phyloP scores from a whole-genome alignment of 1,284 basidiomycete genomes.

The Takashimella koratensis region DNA sequence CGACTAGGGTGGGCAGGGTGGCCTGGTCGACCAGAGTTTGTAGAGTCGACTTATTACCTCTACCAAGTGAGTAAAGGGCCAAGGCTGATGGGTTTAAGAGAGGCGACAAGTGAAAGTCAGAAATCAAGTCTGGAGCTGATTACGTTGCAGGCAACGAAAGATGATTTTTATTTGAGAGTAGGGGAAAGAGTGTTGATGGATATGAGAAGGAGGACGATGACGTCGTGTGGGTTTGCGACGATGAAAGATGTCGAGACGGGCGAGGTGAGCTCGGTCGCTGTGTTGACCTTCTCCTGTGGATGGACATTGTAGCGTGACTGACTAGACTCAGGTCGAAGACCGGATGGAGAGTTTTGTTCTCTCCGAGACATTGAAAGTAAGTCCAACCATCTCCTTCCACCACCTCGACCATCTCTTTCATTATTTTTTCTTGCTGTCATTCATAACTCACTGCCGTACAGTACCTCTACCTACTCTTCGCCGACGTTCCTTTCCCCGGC shows the following conservation, averaged over 20 bases:
- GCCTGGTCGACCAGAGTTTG: slow-evolving; percentile 80
- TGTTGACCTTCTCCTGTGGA: not conserved
- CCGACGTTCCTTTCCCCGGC: slow-evolving; percentile 57
- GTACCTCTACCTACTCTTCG: slow-evolving; percentile 89
- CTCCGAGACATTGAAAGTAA: slow-evolving; percentile 82
- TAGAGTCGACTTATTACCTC: slow-evolving; percentile 91
- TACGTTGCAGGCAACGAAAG: slow-evolving; percentile 83
- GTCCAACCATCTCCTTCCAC: no score
- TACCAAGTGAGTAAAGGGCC: slow-evolving; percentile 77
- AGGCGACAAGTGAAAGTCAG: no score
- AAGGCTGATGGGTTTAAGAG: no score
- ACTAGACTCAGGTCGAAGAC: slow-evolving; percentile 68
- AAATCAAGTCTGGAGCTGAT: no score
- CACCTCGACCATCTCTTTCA: not conserved
- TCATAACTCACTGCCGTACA: slow-evolving; percentile 37
- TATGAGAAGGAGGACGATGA: slow-evolving; percentile 66
- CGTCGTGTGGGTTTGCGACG: slow-evolving; percentile 77
- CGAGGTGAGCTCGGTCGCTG: slow-evolving; percentile 43
- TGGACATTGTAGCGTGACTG: not conserved
- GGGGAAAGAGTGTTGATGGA: slow-evolving; percentile 79
- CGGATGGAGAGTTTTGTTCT: slow-evolving; percentile 90
- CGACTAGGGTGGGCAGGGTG: slow-evolving; percentile 74
- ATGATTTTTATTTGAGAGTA: slow-evolving; percentile 85
- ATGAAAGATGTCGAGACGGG: slow-evolving; percentile 77
- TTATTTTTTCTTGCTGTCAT: not conserved